Base-by-base conservation (phyloP, 371 early-diverging fungal genomes). In the Chytridium lagenaria region DNA sequence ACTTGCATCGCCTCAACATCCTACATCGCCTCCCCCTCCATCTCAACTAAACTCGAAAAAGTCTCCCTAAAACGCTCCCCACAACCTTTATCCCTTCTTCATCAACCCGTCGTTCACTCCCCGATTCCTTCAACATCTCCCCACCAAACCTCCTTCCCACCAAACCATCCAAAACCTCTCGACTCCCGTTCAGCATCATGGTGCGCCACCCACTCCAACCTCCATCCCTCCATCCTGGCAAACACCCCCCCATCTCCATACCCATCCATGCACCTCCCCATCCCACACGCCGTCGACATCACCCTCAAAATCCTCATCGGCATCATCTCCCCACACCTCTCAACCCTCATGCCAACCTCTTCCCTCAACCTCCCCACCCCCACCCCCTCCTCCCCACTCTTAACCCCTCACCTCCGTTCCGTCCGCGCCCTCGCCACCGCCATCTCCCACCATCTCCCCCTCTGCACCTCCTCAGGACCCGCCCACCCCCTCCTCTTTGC, bases 401-500 rank as follows among this genome's bases (percentile, higher is more conserved):
- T 37, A 3, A 15, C 3, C 26, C 12, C 26, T 23, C 63, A 63
- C 19, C 12, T 23, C 63, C 63, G 22, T 7, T 16, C 31, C 31
- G 12, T 23, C 36, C 63, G 31, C 26, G 22, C 19, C 63, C 63
- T 37, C 38, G 19, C 36, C 26, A 30, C 38, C 33, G 3, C 63
- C 63, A 22, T 34, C 63, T 3, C 38, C 40, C 28, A 23, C 66
- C 15, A 66, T 28, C 40, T 66, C 44, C 66, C 44, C 38, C 5
- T 66, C 44, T 49, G 39, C 66, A 66, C 37, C 40, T 28, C 49
- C 40, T n/a, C 49, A 1, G 66, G 23, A 12, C 40, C 39, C 39
- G 3, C 66, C 66, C 66, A 66, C 30, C 39, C 66, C 2, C 37
- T 49, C 30, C 66, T 66, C 44, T 37, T n/a, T 33, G 66, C 66